Evolutionary conservation across 106 monocot species (phyloP), one percentile per base, ranked within the genome.

Genomic region (Iris macrosiphon): DNA sequence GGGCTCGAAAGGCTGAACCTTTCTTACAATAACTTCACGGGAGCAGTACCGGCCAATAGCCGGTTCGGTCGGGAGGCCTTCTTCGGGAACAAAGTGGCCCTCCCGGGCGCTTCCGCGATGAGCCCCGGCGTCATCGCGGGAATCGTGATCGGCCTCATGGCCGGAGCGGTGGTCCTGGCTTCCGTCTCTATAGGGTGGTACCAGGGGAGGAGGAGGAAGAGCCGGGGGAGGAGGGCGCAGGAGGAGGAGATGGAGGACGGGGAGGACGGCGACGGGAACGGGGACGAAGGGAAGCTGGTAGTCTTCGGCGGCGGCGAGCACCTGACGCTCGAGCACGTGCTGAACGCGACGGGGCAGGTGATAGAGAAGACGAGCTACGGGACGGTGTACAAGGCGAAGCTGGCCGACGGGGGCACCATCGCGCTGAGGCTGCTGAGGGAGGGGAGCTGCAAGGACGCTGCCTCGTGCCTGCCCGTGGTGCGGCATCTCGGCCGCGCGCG

Each of bases 331-430:
- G 88, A 94, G 33, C 81, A 94, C 30, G 83, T 95, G 37, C 73
- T 95, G 10, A 95, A 95, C 31, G 89, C 89, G 0, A 85, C 89
- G 10, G 85, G 89, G 15, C 95, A 95, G 60, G 89, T 89, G 33
- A 76, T 89, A 50, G 85, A 89, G 85, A 95, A 95, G 79, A 79
- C 85, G 10, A 77, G 62, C 65, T 95, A 95, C 29, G 89, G 89
- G 18, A 79, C 95, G 0, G 85, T 89, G 20, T 95, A 95, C 74
- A 95, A 95, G 73, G 95, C 95, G n/a, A 95, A 82, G 76, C 75
- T 95, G 10, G 70, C 68, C 2, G 76, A 85, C 25, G 94, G 95
- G 0, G 85, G 85, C 6, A 74, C 69, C 38, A 89, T 95, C 41
- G 70, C 75, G 2, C 58, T 95, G 40, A 60, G 95, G 31, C 63